Conservation (phyloP, 2,329 filamentous ascomycete species). For the Pseudophaeomoniella oleicola region DNA sequence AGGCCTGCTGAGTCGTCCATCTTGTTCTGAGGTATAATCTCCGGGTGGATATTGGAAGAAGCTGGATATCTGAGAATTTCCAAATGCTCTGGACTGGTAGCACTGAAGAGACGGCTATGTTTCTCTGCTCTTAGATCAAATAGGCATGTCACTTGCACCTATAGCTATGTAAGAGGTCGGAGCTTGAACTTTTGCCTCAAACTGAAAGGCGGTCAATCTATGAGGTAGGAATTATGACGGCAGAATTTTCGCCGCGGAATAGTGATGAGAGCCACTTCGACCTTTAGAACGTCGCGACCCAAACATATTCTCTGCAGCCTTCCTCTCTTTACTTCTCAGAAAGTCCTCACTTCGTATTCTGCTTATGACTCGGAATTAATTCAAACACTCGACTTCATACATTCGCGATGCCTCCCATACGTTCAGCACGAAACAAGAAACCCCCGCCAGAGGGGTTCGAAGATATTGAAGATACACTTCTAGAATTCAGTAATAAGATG, state of each 20-base stretch:
- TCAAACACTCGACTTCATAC: not conserved
- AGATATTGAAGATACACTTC: conserved; percentile 53
- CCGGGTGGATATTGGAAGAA: too few species aligned
- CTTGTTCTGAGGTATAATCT: too few species aligned
- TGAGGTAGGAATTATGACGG: not conserved
- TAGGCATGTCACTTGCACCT: not conserved
- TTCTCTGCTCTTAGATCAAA: too few species aligned
- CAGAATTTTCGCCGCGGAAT: not conserved
- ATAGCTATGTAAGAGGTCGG: not conserved
- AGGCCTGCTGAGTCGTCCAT: not conserved
- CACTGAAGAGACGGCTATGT: too few species aligned
- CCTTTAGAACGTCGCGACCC: too few species aligned
- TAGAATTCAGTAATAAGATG: conserved; percentile 55
- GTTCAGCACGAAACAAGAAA: conserved; percentile 42
- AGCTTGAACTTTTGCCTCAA: not conserved
- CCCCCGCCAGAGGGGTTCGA: conserved; percentile 53
- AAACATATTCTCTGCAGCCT: too few species aligned
- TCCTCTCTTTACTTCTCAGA: too few species aligned
- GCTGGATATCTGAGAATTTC: too few species aligned
- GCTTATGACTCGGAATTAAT: not conserved
- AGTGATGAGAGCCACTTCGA: not conserved
- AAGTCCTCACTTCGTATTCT: not conserved
- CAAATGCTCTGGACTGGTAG: too few species aligned
- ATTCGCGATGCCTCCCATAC: conserved; percentile 43
- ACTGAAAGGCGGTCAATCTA: not conserved